phyloP scores from a whole-genome alignment of 495 filamentous ascomycete species.

The Podospora australis region DNA sequence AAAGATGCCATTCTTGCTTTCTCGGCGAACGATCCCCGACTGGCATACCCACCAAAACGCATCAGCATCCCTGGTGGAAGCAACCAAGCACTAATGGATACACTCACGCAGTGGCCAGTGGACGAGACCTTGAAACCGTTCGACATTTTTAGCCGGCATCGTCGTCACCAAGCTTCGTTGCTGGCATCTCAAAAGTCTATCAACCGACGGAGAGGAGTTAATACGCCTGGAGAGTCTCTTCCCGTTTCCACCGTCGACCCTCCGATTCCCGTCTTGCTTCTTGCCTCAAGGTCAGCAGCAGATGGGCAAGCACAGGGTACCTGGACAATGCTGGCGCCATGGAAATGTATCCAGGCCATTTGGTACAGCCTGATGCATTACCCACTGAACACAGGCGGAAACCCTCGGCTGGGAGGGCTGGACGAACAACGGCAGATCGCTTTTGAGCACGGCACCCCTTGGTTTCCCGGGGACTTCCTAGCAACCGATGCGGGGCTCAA shows the following conservation, averaged over 20 bases:
- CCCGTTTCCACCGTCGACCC: constrained; percentile 61
- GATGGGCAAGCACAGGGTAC: constrained; percentile 53
- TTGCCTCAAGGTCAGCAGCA: constrained; percentile 48
- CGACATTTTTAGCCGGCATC: constrained; percentile 61
- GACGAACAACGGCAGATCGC: constrained; percentile 71
- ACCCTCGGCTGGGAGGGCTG: constrained; percentile 75
- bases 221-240: constrained; percentile 58
- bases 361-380: constrained; percentile 88
- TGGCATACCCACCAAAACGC: constrained; percentile 60
- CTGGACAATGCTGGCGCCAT: constrained; percentile 85
- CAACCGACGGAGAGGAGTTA: constrained; percentile 71
- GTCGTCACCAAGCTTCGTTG: constrained; percentile 50
- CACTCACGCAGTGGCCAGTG: constrained; percentile 63
- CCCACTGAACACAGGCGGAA: constrained; percentile 71
- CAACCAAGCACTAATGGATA: constrained; percentile 42
- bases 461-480: constrained; percentile 86
- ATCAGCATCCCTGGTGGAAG: constrained; percentile 40
- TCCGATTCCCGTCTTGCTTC: constrained; percentile 69
- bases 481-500: constrained; percentile 72
- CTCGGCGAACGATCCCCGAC: constrained; percentile 68
- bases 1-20: constrained; percentile 66
- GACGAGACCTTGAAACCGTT: constrained; percentile 51
- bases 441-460: constrained; percentile 72
- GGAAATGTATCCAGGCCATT: constrained; percentile 80
- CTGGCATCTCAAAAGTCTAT: constrained; percentile 80